phyloP scores from a whole-genome alignment of 2,329 filamentous ascomycete genomes.

The Mollisiaceae sp. region DNA sequence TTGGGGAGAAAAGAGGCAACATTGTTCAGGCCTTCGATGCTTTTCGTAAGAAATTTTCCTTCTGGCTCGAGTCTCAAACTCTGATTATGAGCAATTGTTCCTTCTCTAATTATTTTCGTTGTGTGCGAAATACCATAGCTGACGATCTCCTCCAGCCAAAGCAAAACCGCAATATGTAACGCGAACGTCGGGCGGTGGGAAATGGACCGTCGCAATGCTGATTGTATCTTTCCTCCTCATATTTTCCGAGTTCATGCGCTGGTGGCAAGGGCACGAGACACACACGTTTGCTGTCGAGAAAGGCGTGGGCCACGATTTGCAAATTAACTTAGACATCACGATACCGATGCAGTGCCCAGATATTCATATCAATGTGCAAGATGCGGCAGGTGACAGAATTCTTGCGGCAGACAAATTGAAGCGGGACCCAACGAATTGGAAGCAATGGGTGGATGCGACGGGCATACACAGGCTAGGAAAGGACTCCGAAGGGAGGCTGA shows the following conservation, averaged over 20 bases:
- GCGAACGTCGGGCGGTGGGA: conserved; percentile 82
- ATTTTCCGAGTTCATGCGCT: conserved; percentile 77
- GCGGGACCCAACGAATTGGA: conserved; percentile 80
- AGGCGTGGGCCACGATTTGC: conserved; percentile 82
- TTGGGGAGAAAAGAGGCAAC: conserved; percentile 72
- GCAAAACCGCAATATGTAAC: conserved; percentile 93
- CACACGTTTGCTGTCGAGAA: conserved; percentile 96
- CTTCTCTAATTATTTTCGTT: background rate
- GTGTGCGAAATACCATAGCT: background rate
- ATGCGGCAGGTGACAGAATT: conserved; percentile 90
- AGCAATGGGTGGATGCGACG: conserved; percentile 76
- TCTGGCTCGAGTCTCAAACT: background rate
- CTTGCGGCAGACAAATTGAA: conserved; percentile 76
- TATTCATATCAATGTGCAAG: conserved; percentile 96
- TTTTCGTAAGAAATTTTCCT: conserved; percentile 72
- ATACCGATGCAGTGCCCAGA: conserved; percentile 86
- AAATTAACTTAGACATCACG: conserved; percentile 96
- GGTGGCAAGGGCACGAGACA: conserved; percentile 83
- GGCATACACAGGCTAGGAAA: conserved; percentile 66
- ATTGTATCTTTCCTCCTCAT: conserved; percentile 76
- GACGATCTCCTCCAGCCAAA: conserved; percentile 67
- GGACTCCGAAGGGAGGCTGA: conserved; percentile 58
- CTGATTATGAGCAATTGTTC: background rate
- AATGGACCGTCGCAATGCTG: conserved; percentile 88
- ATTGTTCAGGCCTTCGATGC: conserved; percentile 92